Conservation (phyloP, 345 rosid species). For the Gossypium bickii region DNA sequence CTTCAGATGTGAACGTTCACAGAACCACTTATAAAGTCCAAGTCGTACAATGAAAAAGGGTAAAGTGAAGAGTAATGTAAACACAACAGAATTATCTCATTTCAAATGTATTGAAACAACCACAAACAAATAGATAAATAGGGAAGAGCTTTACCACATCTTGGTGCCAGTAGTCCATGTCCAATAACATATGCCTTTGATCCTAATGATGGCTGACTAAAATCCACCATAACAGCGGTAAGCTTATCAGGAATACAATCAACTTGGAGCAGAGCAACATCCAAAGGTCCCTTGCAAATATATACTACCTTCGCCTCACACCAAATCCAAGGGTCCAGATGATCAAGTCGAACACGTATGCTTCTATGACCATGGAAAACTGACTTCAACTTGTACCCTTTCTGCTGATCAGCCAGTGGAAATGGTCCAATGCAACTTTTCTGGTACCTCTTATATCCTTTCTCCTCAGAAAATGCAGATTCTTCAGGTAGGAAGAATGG, state of each 20-base stretch:
- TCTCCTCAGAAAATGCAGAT: conserved; percentile 23
- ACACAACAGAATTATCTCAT: not conserved
- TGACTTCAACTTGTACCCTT: conserved; percentile 31
- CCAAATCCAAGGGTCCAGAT: conserved; percentile 72
- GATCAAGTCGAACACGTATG: conserved; percentile 71
- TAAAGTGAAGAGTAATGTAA: not conserved
- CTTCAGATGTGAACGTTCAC: conserved; percentile 21
- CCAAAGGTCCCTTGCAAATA: conserved; percentile 72
- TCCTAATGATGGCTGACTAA: conserved; percentile 56
- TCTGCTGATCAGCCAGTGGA: conserved; percentile 23
- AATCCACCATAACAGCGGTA: conserved; percentile 44
- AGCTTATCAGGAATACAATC: conserved; percentile 52
- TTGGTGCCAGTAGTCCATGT: conserved; percentile 14
- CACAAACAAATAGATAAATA: conserved; percentile 10
- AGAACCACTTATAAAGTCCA: not conserved
- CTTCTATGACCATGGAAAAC: conserved; percentile 34
- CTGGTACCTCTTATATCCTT: conserved; percentile 25
- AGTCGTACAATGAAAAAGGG: not conserved
- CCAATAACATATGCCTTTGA: conserved; percentile 69
- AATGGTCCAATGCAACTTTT: conserved; percentile 24
- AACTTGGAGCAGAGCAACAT: conserved; percentile 79
- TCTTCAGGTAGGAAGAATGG: conserved; percentile 26
- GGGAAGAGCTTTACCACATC: conserved; percentile 55
- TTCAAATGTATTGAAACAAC: conserved; percentile 6
- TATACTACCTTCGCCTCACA: conserved; percentile 64